phyloP scores from a whole-genome alignment of 192 early-diverging fungal genomes.

The Chytriomyces sp. region DNA sequence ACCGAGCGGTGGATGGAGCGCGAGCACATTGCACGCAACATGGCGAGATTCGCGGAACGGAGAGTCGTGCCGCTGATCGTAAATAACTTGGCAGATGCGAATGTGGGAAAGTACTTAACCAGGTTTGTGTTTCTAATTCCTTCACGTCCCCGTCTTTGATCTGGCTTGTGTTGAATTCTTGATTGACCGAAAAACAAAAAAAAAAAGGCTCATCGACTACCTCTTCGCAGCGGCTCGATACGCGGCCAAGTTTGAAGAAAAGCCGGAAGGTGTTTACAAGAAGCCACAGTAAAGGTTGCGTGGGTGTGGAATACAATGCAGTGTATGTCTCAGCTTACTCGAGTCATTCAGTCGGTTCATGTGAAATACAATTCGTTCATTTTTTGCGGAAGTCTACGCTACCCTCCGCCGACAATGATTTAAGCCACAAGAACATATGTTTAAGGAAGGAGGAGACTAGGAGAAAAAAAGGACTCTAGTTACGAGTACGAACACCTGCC shows the following conservation, averaged over 20 bases:
- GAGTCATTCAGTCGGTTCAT: too few species aligned
- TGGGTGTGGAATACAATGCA: too few species aligned
- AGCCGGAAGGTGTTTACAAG: constrained; percentile 78
- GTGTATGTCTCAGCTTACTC: too few species aligned
- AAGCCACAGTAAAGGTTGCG: constrained; percentile 41
- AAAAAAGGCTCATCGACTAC: constrained; percentile 87
- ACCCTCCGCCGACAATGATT: too few species aligned
- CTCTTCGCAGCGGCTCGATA: constrained; percentile 87
- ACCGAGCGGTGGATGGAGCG: constrained; percentile 82
- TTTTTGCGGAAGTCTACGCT: too few species aligned
- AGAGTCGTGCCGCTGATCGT: constrained; percentile 71
- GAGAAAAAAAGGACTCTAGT: too few species aligned
- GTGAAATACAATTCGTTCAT: too few species aligned
- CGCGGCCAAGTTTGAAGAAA: constrained; percentile 70
- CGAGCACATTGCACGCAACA: constrained; percentile 76
- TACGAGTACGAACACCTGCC: too few species aligned
- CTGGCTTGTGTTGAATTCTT: not conserved
- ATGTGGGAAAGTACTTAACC: constrained; percentile 72
- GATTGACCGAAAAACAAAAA: too few species aligned
- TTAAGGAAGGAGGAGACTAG: too few species aligned
- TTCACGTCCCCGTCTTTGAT: not conserved
- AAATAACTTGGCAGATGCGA: constrained; percentile 56
- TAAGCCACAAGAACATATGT: too few species aligned
- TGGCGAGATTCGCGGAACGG: constrained; percentile 89
- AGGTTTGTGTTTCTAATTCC: constrained; percentile 33